Conservation (phyloP, 805 yeast species). For the Komagataella phaffii region DNA sequence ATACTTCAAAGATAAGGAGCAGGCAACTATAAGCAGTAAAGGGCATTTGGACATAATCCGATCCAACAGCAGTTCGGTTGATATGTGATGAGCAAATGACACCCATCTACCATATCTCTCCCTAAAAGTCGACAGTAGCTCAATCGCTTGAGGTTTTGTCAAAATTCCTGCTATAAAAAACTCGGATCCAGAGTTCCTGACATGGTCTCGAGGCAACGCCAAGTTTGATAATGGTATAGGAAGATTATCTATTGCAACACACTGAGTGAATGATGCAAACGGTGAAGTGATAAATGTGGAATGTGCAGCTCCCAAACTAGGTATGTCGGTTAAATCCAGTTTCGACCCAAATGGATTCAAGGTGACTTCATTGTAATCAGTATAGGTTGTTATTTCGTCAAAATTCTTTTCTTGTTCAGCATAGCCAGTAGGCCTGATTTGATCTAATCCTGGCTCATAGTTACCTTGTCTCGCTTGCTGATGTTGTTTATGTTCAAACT, state of each 20-base stretch:
- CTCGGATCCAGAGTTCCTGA: slow-evolving; percentile 19
- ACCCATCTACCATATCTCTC: slow-evolving; percentile 71
- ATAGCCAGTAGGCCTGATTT: slow-evolving; percentile 15
- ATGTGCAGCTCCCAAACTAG: slow-evolving; percentile 22
- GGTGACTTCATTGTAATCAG: not conserved
- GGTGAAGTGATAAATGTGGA: slow-evolving; percentile 28
- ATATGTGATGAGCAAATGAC: slow-evolving; percentile 42
- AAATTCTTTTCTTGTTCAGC: slow-evolving; percentile 6
- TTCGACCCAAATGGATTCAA: slow-evolving; percentile 8
- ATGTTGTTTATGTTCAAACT: not conserved
- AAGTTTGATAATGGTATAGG: slow-evolving; percentile 25
- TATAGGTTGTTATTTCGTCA: slow-evolving; percentile 3
- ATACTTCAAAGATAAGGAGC: slow-evolving; percentile 48
- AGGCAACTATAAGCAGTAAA: slow-evolving; percentile 51
- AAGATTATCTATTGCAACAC: slow-evolving; percentile 14
- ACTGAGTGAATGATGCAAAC: slow-evolving; percentile 23
- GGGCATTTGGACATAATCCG: slow-evolving; percentile 40
- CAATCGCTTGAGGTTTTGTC: slow-evolving; percentile 29
- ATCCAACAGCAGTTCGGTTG: slow-evolving; percentile 34
- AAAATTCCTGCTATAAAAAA: slow-evolving; percentile 37
- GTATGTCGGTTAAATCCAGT: slow-evolving; percentile 4
- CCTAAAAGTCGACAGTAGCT: slow-evolving; percentile 42
- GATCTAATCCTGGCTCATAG: not conserved
- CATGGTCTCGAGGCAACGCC: slow-evolving; percentile 5
- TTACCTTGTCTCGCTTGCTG: slow-evolving; percentile 1